Percentiles rank a stretch among this genome's conserved stretches.
These are phyloP conservation scores for Tuber borchii DNA, from an alignment of 495 filamentous ascomycete genomes.

Conservation along the genomic window DNA sequence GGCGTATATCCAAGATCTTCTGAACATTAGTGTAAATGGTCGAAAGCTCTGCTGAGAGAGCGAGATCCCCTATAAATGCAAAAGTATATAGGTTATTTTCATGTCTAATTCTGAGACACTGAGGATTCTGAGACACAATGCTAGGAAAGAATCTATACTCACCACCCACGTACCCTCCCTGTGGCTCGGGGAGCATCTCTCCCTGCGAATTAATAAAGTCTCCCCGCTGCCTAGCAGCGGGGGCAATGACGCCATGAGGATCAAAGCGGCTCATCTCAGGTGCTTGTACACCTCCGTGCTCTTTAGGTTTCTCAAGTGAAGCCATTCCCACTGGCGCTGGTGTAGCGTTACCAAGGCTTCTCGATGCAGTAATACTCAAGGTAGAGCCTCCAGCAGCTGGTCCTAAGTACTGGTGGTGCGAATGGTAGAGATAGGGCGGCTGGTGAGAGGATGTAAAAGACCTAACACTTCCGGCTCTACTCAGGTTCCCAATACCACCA, in stretches of 20 bases:
- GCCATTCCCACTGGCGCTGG: slow-evolving; percentile 21
- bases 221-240: neutral
- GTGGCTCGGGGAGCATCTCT: slow-evolving; percentile 19
- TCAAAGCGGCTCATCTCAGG: slow-evolving; percentile 37
- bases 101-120: slow-evolving; percentile 10
- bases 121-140: neutral
- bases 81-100: slow-evolving; percentile 33
- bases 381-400: slow-evolving; percentile 22
- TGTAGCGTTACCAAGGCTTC: slow-evolving; percentile 17
- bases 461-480: slow-evolving; percentile 45
- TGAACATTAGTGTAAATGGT: slow-evolving; percentile 83
- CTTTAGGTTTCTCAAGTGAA: slow-evolving; percentile 31
- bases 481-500: slow-evolving; percentile 36
- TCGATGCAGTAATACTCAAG: slow-evolving; percentile 16
- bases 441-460: slow-evolving; percentile 43
- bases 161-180: slow-evolving; percentile 36
- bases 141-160: slow-evolving; percentile 3
- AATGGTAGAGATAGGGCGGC: slow-evolving; percentile 39
- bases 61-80: slow-evolving; percentile 50
- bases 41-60: slow-evolving; percentile 71
- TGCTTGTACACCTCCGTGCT: slow-evolving; percentile 24
- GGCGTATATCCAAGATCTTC: slow-evolving; percentile 71
- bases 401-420: slow-evolving; percentile 37
- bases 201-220: slow-evolving; percentile 19
- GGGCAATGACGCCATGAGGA: slow-evolving; percentile 31